These are phyloP conservation scores for Serendipita vermifera DNA, from an alignment of 768 basidiomycete genomes.

Conservation along the genomic window DNA sequence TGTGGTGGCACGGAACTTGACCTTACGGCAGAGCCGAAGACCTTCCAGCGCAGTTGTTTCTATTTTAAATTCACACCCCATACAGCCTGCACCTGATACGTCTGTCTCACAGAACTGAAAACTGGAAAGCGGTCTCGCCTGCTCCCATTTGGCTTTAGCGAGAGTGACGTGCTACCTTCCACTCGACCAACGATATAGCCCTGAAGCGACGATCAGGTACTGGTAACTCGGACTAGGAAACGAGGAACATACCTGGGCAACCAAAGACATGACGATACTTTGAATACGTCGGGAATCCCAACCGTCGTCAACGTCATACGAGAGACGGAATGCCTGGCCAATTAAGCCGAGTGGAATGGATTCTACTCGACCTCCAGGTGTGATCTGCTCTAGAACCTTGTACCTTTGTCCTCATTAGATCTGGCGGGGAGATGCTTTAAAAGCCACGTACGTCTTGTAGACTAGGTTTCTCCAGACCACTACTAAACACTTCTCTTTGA, in stretches of 20 bases:
- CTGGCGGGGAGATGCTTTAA: neutral
- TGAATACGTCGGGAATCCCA: neutral
- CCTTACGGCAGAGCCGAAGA: neutral
- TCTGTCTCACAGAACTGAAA: conserved; percentile 5
- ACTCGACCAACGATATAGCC: conserved; percentile 3
- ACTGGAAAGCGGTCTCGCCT: neutral
- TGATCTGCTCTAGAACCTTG: neutral
- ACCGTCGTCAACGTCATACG: neutral
- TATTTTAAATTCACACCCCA: conserved; percentile 8
- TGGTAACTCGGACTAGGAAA: neutral
- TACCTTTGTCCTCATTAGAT: neutral
- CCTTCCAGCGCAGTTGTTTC: no score
- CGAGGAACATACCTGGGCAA: neutral
- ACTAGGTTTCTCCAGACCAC: neutral
- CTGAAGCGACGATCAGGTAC: neutral
- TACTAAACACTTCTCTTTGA: neutral
- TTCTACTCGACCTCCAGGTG: neutral
- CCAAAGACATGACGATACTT: neutral
- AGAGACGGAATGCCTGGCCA: neutral
- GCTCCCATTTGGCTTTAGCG: neutral
- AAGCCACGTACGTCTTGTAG: neutral
- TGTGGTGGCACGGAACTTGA: neutral
- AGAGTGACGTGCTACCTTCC: neutral
- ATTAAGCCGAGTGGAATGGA: neutral
- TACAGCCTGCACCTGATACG: conserved; percentile 2